phyloP scores from a whole-genome alignment of 148 eudicot genomes.

The Hydrangea macrophylla region DNA sequence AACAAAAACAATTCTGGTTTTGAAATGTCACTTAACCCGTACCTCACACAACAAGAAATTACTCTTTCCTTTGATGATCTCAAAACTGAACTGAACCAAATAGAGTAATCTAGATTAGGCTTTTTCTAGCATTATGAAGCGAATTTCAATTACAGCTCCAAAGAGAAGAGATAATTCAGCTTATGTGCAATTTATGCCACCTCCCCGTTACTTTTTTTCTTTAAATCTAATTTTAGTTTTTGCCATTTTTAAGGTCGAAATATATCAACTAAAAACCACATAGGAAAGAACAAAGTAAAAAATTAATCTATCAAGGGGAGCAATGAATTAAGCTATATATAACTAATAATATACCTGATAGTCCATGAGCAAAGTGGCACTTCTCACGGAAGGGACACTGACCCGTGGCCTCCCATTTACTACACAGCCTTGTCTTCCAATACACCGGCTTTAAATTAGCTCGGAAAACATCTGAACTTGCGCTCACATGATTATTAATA shows the following conservation, averaged over 20 bases:
- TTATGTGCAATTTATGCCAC: not conserved
- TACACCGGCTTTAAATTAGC: slow-evolving; percentile 39
- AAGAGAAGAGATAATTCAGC: not conserved
- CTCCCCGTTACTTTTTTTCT: too few species aligned
- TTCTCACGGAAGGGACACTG: slow-evolving; percentile 71
- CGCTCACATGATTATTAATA: slow-evolving; percentile 19
- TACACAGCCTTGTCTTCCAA: slow-evolving; percentile 70
- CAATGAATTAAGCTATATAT: not conserved
- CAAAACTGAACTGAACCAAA: not conserved
- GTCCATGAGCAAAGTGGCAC: slow-evolving; percentile 92
- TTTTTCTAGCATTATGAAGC: too few species aligned
- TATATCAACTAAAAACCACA: too few species aligned
- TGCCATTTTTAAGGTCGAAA: too few species aligned
- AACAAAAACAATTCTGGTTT: not conserved
- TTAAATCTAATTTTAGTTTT: too few species aligned
- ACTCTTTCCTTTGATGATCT: not conserved
- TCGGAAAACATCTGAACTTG: slow-evolving; percentile 30
- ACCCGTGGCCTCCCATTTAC: slow-evolving; percentile 73
- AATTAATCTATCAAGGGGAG: not conserved
- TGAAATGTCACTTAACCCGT: not conserved
- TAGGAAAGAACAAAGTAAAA: too few species aligned
- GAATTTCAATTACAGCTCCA: not conserved
- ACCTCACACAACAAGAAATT: not conserved
- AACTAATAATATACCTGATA: slow-evolving; percentile 43
- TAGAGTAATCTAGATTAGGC: not conserved